Evolutionary conservation across 176 grass and related monocot genomes (phyloP).

Genomic region (Oryza meridionalis): DNA sequence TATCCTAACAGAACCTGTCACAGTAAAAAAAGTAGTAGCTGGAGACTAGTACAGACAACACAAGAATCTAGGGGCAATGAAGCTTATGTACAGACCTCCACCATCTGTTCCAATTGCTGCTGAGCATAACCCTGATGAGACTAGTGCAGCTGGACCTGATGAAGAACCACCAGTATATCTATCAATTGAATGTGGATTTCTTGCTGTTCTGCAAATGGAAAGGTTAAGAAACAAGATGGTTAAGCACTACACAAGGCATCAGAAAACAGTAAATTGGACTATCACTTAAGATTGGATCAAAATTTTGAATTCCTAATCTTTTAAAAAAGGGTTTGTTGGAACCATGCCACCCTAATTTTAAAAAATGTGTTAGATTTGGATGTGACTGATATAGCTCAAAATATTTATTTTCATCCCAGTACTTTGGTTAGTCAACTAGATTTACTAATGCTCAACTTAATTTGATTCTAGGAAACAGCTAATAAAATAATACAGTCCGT

Average conservation of each 20-base stretch:
- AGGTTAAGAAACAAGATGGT: slow-evolving; percentile 24
- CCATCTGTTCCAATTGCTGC: slow-evolving; percentile 92
- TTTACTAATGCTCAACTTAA: neutral
- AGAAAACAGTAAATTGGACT: slow-evolving; percentile 28
- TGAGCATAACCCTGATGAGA: slow-evolving; percentile 90
- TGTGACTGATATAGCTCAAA: neutral
- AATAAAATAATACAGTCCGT: neutral
- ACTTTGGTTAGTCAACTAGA: neutral
- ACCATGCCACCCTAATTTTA: too few species aligned
- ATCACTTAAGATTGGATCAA: slow-evolving; percentile 18
- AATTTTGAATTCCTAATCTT: neutral
- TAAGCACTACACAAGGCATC: slow-evolving; percentile 1
- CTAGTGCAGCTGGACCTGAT: slow-evolving; percentile 93
- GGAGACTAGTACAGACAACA: slow-evolving; percentile 20
- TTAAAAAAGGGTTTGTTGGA: too few species aligned
- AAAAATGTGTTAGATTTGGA: neutral
- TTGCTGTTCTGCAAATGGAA: slow-evolving; percentile 65
- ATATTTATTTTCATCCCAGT: neutral
- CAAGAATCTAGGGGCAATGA: slow-evolving; percentile 32
- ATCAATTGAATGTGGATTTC: slow-evolving; percentile 94
- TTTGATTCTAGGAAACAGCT: slow-evolving; percentile 16
- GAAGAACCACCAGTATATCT: slow-evolving; percentile 99
- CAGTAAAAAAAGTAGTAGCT: slow-evolving; percentile 25
- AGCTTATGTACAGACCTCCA: slow-evolving; percentile 62
- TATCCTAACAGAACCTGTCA: slow-evolving; percentile 94